Conservation (phyloP, 2,329 filamentous ascomycete species). For the Aspergillus fumigatus region DNA sequence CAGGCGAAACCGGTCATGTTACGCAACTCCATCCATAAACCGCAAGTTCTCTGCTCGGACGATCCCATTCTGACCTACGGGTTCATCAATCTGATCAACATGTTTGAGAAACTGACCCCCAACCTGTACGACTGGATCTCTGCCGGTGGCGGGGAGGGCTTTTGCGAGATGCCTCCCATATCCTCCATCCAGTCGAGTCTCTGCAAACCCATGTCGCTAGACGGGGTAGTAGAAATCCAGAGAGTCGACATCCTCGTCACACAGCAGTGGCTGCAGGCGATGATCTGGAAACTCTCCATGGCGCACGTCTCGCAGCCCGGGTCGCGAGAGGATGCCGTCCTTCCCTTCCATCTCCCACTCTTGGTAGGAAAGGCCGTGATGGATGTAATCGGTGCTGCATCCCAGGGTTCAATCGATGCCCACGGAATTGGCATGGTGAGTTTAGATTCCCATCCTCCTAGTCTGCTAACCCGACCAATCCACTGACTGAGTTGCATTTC, state of each 20-base stretch:
- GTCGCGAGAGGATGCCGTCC: conserved; percentile 51
- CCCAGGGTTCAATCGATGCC: conserved; percentile 68
- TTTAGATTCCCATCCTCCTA: neutral
- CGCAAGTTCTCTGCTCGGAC: conserved; percentile 60
- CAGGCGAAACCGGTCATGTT: conserved; percentile 66
- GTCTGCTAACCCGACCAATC: neutral
- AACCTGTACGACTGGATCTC: conserved; percentile 38
- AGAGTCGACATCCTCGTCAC: conserved; percentile 65
- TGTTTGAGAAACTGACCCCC: conserved; percentile 37
- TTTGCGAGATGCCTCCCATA: conserved; percentile 26
- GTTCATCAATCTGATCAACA: conserved; percentile 37
- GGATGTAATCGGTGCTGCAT: conserved; percentile 67
- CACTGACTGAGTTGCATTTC: neutral
- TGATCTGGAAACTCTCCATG: conserved; percentile 69
- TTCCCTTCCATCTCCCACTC: conserved; percentile 62
- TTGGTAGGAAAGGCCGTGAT: conserved; percentile 60
- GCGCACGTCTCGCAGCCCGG: conserved; percentile 59
- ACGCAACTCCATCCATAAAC: conserved; percentile 60
- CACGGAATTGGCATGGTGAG: conserved; percentile 70
- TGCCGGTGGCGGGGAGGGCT: conserved; percentile 28
- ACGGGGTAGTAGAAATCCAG: conserved; percentile 58
- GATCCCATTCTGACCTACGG: conserved; percentile 38
- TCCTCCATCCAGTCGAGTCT: conserved; percentile 49
- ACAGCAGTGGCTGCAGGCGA: conserved; percentile 66
- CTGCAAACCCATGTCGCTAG: conserved; percentile 52